phyloP scores from a whole-genome alignment of 208 protist species.

The Acanthamoeba royreba region DNA sequence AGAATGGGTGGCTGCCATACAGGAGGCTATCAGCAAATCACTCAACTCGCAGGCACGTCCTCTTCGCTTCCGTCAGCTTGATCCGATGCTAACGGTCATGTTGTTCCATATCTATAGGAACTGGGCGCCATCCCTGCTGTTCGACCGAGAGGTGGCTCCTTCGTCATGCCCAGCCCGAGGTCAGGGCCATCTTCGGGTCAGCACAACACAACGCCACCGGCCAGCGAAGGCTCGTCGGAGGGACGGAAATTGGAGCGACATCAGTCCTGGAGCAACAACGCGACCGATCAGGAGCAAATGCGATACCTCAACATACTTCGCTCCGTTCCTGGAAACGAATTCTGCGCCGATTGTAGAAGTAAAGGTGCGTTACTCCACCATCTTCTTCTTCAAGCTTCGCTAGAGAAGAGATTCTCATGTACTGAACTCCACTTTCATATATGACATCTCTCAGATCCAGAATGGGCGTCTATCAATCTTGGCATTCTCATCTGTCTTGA shows the following conservation, averaged over 20 bases:
- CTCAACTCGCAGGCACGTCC: neutral
- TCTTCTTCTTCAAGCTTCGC: neutral
- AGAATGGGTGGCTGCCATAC: neutral
- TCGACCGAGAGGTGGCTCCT: neutral
- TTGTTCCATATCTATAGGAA: neutral
- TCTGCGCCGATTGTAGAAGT: constrained; percentile 65
- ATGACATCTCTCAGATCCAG: constrained; percentile 30
- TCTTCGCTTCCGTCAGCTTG: neutral
- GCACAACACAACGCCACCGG: neutral
- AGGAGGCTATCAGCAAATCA: constrained; percentile 2
- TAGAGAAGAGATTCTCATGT: too few species aligned
- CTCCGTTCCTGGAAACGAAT: constrained; percentile 46
- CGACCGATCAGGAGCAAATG: neutral
- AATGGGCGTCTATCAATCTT: constrained; percentile 77
- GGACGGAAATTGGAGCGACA: neutral
- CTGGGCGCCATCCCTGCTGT: neutral
- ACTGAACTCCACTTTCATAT: neutral
- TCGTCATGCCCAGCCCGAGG: neutral
- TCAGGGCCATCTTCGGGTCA: too few species aligned
- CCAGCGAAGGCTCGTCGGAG: neutral
- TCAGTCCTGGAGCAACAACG: neutral
- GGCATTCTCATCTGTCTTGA: constrained; percentile 79
- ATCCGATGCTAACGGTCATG: neutral
- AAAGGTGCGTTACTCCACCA: neutral
- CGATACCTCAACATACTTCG: neutral